Evolutionary conservation across 1,284 basidiomycete genomes (phyloP).

Genomic region (Athelia sp.): DNA sequence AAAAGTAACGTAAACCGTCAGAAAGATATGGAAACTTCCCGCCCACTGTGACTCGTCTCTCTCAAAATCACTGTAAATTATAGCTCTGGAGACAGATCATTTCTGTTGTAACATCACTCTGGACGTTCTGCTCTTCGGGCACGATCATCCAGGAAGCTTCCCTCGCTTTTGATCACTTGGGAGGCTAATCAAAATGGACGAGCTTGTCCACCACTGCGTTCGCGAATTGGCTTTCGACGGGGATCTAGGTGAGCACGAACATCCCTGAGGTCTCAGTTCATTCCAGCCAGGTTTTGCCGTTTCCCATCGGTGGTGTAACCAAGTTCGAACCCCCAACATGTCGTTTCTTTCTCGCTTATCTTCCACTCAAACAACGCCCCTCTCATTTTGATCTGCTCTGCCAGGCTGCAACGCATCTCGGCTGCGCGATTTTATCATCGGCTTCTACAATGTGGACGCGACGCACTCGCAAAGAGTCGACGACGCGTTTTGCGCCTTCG

Average conservation of each 20-base stretch:
- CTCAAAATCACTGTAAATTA: too few species aligned
- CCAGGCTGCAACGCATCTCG: constrained; percentile 69
- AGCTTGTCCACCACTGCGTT: constrained; percentile 69
- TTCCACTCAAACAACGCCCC: constrained; percentile 9
- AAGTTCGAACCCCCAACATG: constrained; percentile 40
- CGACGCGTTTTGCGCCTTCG: constrained; percentile 70
- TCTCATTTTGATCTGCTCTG: constrained; percentile 1
- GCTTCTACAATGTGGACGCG: constrained; percentile 49
- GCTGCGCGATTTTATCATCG: constrained; percentile 60
- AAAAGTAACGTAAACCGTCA: too few species aligned
- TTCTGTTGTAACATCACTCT: too few species aligned
- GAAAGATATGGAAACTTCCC: too few species aligned
- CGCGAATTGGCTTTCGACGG: constrained; percentile 79
- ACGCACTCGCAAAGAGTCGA: constrained; percentile 56
- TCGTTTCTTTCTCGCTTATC: constrained; percentile 18
- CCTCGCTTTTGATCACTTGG: neutral
- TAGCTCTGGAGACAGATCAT: too few species aligned
- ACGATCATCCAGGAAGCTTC: too few species aligned
- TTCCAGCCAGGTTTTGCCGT: constrained; percentile 2
- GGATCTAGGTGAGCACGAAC: constrained; percentile 59
- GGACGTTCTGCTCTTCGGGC: too few species aligned
- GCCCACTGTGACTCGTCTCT: too few species aligned
- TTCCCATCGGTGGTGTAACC: constrained; percentile 10
- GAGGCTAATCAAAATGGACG: constrained; percentile 51
- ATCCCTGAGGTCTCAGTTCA: too few species aligned